Base-by-base conservation (phyloP, 305 asterid genomes). In the Plantago coronopus region DNA sequence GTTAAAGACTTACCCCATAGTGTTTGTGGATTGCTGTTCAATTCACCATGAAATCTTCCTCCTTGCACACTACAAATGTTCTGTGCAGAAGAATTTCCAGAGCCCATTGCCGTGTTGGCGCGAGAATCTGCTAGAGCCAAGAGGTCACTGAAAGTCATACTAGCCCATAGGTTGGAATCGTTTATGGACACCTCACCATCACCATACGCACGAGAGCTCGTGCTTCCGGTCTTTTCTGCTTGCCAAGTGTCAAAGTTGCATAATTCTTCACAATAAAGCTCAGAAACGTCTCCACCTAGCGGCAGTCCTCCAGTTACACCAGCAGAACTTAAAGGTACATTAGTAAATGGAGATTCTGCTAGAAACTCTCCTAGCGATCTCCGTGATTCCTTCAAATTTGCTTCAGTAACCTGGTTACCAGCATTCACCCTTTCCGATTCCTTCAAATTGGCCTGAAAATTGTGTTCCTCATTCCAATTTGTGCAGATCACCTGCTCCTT, bases 61-160 rank as follows among this genome's bases (percentile, higher is more conserved):
- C 70, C 78, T 54, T 25, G 66, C 17, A 59, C 50, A 61, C n/a
- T 47, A 46, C 40, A 59, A 14, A 48, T 67, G 46, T 65, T 68
- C 25, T 43, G 72, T 45, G 37, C 63, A 10, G 74, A 43, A 71
- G 70, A 58, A 49, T 50, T 60, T 29, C 62, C 68, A 11, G 71
- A 51, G 58, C 56, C 71, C 40, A 69, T 47, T 51, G 37, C 69
- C 25, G 68, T 67, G 69, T 59, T 82, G 48, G 60, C 47, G 57
- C 65, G n/a, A 40, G 50, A 72, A 38, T 78, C 67, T 48, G 83
- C 87, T 14, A 76, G 63, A 42, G 77, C 82, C 77, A 91, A 74
- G 68, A 86, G 82, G 17, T 68, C 63, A 25, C 72, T 67, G 64
- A 78, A 83, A 6, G 89, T 69, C 61, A 72, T 47, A 17, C 59